Evolutionary conservation across 2,329 filamentous ascomycete genomes (phyloP).

Genomic region (Colletotrichum viniferum): DNA sequence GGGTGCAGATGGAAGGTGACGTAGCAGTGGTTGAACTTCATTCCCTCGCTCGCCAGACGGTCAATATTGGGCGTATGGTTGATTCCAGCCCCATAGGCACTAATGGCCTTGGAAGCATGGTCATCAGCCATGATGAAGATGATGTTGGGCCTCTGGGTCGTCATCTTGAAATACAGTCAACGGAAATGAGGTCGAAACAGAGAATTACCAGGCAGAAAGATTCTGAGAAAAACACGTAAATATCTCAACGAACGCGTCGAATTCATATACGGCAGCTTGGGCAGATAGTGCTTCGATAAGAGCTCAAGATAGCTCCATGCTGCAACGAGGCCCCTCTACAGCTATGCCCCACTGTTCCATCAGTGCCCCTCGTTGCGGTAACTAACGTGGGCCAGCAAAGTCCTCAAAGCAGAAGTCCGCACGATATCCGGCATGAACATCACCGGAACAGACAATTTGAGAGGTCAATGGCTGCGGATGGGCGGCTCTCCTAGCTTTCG

Average conservation of each 20-base stretch:
- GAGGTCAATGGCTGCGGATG: neutral
- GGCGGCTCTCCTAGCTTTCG: neutral
- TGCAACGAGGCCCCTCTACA: neutral
- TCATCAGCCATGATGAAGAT: constrained; percentile 61
- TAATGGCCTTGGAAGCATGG: constrained; percentile 55
- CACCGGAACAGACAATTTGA: neutral
- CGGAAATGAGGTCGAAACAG: neutral
- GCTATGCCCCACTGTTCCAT: neutral
- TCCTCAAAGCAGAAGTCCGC: neutral
- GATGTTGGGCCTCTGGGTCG: constrained; percentile 29
- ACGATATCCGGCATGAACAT: neutral
- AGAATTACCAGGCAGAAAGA: neutral
- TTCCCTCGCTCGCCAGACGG: constrained; percentile 51
- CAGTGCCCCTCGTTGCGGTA: neutral
- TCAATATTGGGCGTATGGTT: constrained; percentile 57
- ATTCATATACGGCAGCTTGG: neutral
- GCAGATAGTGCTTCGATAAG: neutral
- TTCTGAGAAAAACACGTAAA: neutral
- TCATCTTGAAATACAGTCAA: neutral
- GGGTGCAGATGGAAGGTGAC: constrained; percentile 57
- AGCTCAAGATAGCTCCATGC: neutral
- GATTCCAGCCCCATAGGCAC: constrained; percentile 53
- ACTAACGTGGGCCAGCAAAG: too few relatives aligned
- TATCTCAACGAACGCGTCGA: neutral
- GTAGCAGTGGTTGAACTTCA: constrained; percentile 58